A percentile compares a stretch with the other conserved stretches of the same genome.
These are phyloP conservation scores for Psilocybe cyanescens DNA, from an alignment of 768 basidiomycete genomes.

Conservation along the genomic window DNA sequence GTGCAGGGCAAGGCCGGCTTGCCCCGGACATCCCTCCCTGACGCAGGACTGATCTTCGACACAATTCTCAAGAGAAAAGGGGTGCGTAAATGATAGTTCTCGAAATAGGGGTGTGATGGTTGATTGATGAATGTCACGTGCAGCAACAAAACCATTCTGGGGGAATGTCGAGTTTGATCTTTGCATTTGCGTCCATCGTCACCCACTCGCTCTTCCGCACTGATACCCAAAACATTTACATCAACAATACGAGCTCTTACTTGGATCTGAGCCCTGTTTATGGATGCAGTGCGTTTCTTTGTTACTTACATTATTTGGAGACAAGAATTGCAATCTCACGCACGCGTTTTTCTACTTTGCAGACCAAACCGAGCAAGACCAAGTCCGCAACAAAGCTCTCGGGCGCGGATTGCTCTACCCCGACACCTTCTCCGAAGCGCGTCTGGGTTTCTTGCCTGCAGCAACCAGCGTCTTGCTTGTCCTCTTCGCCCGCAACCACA, in stretches of 20 bases:
- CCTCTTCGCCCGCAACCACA: slow-evolving; percentile 62
- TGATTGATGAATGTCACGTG: not conserved
- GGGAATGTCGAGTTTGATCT: slow-evolving; percentile 65
- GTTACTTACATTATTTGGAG: not conserved
- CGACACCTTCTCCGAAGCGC: slow-evolving; percentile 57
- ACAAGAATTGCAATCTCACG: slow-evolving; percentile 2
- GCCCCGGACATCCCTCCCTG: slow-evolving; percentile 49
- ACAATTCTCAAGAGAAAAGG: slow-evolving; percentile 47
- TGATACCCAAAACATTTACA: slow-evolving; percentile 39
- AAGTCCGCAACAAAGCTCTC: slow-evolving; percentile 47
- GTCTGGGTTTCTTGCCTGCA: slow-evolving; percentile 57
- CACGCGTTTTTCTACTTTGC: not conserved
- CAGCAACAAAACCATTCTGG: slow-evolving; percentile 48
- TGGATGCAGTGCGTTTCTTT: slow-evolving; percentile 41
- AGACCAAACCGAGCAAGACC: slow-evolving; percentile 41
- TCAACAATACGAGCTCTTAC: slow-evolving; percentile 59
- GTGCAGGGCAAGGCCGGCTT: slow-evolving; percentile 47
- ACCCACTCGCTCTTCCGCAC: slow-evolving; percentile 64
- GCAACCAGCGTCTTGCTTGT: slow-evolving; percentile 56
- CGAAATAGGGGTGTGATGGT: not conserved
- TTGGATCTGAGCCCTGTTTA: slow-evolving; percentile 62
- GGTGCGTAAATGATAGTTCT: slow-evolving; percentile 3
- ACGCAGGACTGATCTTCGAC: slow-evolving; percentile 65
- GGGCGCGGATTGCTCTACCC: slow-evolving; percentile 56
- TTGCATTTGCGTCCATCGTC: slow-evolving; percentile 68